These are phyloP conservation scores for Lasiodiplodia sp. DNA, from an alignment of 2,329 filamentous ascomycete genomes.

Conservation along the genomic window DNA sequence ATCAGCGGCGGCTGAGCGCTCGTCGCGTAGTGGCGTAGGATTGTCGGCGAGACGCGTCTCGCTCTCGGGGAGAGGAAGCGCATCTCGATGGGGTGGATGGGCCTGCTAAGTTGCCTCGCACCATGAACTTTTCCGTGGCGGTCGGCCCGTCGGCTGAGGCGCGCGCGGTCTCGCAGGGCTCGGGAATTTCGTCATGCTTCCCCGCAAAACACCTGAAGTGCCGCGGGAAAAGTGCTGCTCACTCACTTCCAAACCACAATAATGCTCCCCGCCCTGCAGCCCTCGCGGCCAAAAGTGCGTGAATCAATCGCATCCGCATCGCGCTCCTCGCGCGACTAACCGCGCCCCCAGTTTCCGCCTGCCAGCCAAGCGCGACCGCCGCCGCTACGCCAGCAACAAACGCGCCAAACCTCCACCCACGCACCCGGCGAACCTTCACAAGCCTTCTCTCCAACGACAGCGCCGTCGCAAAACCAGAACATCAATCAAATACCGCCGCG, in stretches of 20 bases:
- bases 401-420: constrained; percentile 15
- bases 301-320: background rate
- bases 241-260: background rate
- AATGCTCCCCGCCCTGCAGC: constrained; percentile 51
- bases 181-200: constrained; percentile 5
- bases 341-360: constrained; percentile 17
- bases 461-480: background rate
- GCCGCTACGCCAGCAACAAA: constrained; percentile 37
- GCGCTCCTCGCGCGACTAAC: background rate
- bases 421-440: background rate
- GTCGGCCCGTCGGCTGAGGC: constrained; percentile 11
- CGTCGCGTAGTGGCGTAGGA: constrained; percentile 6
- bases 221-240: background rate
- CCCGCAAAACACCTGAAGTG: constrained; percentile 7
- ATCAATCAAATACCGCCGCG: constrained; percentile 37
- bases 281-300: constrained; percentile 49
- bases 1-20: constrained; percentile 51
- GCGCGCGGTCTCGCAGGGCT: too few species aligned
- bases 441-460: background rate
- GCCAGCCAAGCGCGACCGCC: constrained; percentile 9
- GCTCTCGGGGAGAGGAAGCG: constrained; percentile 4
- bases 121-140: constrained; percentile 17
- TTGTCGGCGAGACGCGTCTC: background rate
- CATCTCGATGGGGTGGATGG: constrained; percentile 10
- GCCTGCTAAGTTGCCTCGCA: too few species aligned